phyloP scores from a whole-genome alignment of 352 stramenopile species.

The Phytopythium cucurbitacearum region DNA sequence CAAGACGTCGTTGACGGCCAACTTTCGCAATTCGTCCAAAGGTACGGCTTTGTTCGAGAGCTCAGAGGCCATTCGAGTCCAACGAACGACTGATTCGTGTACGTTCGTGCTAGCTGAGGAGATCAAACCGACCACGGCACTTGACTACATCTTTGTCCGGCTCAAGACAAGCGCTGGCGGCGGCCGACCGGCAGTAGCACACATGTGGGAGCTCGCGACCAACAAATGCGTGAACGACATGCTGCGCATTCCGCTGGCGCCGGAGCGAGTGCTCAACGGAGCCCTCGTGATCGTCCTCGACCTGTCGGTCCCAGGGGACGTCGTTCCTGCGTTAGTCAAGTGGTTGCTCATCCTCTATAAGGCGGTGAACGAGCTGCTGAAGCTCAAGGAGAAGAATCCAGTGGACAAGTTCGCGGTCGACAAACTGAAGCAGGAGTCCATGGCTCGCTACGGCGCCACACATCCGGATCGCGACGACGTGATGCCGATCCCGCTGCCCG shows the following conservation, averaged over 20 bases:
- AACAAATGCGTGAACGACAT: constrained; percentile 79
- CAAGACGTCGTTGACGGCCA: constrained; percentile 79
- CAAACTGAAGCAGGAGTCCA: constrained; percentile 39
- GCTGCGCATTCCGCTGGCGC: constrained; percentile 76
- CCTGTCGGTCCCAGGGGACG: constrained; percentile 72
- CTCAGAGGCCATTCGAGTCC: neutral
- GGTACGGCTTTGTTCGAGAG: constrained; percentile 7
- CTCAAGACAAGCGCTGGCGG: constrained; percentile 46
- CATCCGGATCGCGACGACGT: constrained; percentile 80
- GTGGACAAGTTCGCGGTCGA: constrained; percentile 60
- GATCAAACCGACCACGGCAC: constrained; percentile 88
- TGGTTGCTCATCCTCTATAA: constrained; percentile 65
- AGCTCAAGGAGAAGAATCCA: constrained; percentile 60
- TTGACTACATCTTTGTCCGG: constrained; percentile 90
- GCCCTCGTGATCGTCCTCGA: constrained; percentile 83
- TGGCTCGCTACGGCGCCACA: constrained; percentile 40
- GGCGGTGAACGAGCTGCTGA: constrained; percentile 51
- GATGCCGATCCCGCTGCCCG: constrained; percentile 59
- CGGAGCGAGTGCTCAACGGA: constrained; percentile 69
- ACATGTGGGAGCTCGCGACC: constrained; percentile 91
- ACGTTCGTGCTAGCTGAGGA: constrained; percentile 42
- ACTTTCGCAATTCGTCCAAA: constrained; percentile 64
- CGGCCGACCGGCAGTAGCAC: constrained; percentile 46
- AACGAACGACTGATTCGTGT: constrained; percentile 8
- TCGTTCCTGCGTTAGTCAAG: constrained; percentile 72